phyloP scores from a whole-genome alignment of 208 protist genomes.

The Zelonia costaricensis region DNA sequence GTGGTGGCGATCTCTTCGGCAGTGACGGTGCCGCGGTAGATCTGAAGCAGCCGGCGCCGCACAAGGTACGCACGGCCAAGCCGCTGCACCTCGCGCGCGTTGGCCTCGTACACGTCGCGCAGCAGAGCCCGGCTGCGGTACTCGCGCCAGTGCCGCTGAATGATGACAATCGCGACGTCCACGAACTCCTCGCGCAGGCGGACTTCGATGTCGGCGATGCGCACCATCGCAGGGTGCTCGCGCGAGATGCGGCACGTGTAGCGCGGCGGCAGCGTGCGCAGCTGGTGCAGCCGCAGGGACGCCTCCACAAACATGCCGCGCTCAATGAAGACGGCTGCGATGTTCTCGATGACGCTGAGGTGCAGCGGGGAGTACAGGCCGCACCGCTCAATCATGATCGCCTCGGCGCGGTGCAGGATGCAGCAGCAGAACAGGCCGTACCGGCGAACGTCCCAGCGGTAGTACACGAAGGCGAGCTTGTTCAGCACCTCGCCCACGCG shows the following conservation, averaged over 20 bases:
- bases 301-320: constrained; percentile 49
- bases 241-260: constrained; percentile 42
- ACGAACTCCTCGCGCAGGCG: constrained; percentile 33
- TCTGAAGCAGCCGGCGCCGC: constrained; percentile 22
- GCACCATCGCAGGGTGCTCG: constrained; percentile 47
- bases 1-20: constrained; percentile 16
- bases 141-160: constrained; percentile 50
- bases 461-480: constrained; percentile 61
- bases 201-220: constrained; percentile 33
- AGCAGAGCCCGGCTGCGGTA: constrained; percentile 32
- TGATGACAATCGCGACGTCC: constrained; percentile 37
- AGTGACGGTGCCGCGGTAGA: constrained; percentile 18
- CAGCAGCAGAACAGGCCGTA: constrained; percentile 51
- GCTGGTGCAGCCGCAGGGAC: constrained; percentile 33
- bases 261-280: constrained; percentile 35
- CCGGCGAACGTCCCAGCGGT: constrained; percentile 42
- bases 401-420: constrained; percentile 56
- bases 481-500: constrained; percentile 47
- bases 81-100: constrained; percentile 47
- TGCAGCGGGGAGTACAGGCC: constrained; percentile 46
- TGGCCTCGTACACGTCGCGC: constrained; percentile 41
- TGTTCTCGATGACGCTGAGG: constrained; percentile 52
- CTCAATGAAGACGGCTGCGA: constrained; percentile 49
- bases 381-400: constrained; percentile 34
- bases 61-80: constrained; percentile 41